Evolutionary conservation across 2,329 filamentous ascomycete species (phyloP), one percentile per base, ranked within the genome.

Genomic region (Cytospora paraplurivora): DNA sequence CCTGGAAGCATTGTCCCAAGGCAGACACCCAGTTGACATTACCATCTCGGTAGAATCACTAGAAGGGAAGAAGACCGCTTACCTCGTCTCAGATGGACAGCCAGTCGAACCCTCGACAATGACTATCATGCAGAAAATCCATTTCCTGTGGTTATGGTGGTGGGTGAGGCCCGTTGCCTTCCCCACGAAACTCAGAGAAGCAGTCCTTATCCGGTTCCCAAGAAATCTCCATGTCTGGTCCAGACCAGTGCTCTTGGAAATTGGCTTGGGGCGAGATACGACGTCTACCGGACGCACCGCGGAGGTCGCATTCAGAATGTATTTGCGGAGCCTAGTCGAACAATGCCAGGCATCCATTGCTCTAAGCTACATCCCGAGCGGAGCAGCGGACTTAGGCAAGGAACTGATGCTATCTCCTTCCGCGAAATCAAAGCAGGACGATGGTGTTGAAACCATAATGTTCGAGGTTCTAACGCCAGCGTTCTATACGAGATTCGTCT

Each of bases 161-260:
- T 90, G 87, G 87, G 83, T 89, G 11, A 87, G 86, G 1, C 79
- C 91, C 34, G 76, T 83, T 32, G 90, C 88, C 0, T 85, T 88
- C 67, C 87, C 88, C 1, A 80, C 88, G 33, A 90, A 90, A 54
- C 72, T 87, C 21, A 82, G 80, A 61, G 82, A 92, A 73, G 88
- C 87, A 1, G 77, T 71, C 2, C 76, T 73, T 15, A 77, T 91
- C 6, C 87, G 85, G 72, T 85, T 87, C 71, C 72, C 73, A 33
- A 78, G 78, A 38, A 81, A 79, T 41, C 78, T 91, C 34, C 82
- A 86, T 64, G 84, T 91, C 50, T 90, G 87, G 82, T 86, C 82
- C 68, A 78, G 85, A 19, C 88, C 87, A 0, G 87, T 91, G 70
- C 86, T 88, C 1, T 75, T 83, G 7, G 78, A 78, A 33, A 77